These are phyloP conservation scores for Cadophora gregata DNA, from an alignment of 2,329 filamentous ascomycete species.

Conservation along the genomic window DNA sequence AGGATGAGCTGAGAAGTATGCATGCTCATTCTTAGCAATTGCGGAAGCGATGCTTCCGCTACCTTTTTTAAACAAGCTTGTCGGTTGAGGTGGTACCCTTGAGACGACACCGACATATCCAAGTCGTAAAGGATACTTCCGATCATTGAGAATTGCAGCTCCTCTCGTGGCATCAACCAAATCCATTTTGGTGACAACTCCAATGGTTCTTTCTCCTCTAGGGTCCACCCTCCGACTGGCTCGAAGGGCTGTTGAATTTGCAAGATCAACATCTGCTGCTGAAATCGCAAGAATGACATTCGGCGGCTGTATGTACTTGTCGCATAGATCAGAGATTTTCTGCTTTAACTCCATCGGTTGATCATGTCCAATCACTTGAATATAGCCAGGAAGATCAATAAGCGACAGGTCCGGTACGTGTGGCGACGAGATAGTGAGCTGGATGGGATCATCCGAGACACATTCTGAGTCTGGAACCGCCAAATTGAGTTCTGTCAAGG, in stretches of 20 bases:
- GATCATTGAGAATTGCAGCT: conserved; percentile 78
- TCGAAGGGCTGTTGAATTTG: conserved; percentile 91
- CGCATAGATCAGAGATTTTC: conserved; percentile 94
- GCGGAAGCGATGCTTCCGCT: conserved; percentile 78
- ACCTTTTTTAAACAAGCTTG: conserved; percentile 83
- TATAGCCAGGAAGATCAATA: conserved; percentile 96
- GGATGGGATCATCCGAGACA: conserved; percentile 95
- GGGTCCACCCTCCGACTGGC: conserved; percentile 93
- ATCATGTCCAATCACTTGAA: conserved; percentile 90
- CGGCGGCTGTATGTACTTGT: conserved; percentile 96
- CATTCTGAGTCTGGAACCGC: conserved; percentile 91
- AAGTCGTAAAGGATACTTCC: conserved; percentile 91
- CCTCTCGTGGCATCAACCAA: conserved; percentile 86
- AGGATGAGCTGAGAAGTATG: conserved; percentile 85
- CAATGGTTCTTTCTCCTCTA: conserved; percentile 92
- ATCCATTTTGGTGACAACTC: conserved; percentile 99
- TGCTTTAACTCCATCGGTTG: conserved; percentile 92
- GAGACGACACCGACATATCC: conserved; percentile 97
- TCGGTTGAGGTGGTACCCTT: conserved; percentile 66
- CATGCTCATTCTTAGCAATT: conserved; percentile 86
- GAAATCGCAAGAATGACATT: conserved; percentile 98
- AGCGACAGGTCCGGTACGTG: conserved; percentile 94
- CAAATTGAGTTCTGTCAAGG: conserved; percentile 91
- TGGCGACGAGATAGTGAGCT: conserved; percentile 92
- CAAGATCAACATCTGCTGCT: conserved; percentile 94